Evolutionary conservation across 345 rosid species (phyloP).

Genomic region (Lumnitzera racemosa): DNA sequence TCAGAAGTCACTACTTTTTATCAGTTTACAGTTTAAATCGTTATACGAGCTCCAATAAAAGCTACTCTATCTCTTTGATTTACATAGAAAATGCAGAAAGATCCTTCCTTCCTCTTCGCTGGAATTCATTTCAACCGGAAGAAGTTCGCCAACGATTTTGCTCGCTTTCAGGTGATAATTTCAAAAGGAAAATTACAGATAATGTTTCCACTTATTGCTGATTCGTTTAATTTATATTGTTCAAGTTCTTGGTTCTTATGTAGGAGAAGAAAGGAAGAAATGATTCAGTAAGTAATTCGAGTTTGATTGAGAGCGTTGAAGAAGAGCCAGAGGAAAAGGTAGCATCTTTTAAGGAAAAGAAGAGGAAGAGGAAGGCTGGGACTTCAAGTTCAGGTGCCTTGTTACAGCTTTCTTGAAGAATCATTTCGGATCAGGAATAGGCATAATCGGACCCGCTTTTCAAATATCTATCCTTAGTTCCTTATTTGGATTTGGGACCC

Average conservation of each 20-base stretch:
- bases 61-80: no score
- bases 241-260: not conserved
- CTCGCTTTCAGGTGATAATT: slow-evolving; percentile 51
- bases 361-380: slow-evolving; percentile 51
- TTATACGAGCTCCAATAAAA: no score
- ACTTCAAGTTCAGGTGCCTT: slow-evolving; percentile 33
- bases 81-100: slow-evolving; percentile 43
- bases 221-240: not conserved
- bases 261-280: slow-evolving; percentile 12
- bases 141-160: slow-evolving; percentile 54
- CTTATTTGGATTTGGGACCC: no score
- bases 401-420: not conserved
- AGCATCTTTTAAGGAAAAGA: slow-evolving; percentile 36
- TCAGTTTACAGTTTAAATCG: no score
- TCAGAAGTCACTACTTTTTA: no score
- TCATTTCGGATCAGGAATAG: not conserved
- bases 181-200: not conserved
- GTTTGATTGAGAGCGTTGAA: slow-evolving; percentile 16
- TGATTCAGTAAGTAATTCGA: slow-evolving; percentile 15
- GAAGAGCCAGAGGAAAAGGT: slow-evolving; percentile 14
- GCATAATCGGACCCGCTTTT: no score
- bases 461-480: no score
- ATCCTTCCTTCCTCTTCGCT: slow-evolving; percentile 57
- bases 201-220: not conserved
- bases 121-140: slow-evolving; percentile 60